These are phyloP conservation scores for Fraxinus angustifolia DNA, from an alignment of 305 asterid species.

Conservation along the genomic window DNA sequence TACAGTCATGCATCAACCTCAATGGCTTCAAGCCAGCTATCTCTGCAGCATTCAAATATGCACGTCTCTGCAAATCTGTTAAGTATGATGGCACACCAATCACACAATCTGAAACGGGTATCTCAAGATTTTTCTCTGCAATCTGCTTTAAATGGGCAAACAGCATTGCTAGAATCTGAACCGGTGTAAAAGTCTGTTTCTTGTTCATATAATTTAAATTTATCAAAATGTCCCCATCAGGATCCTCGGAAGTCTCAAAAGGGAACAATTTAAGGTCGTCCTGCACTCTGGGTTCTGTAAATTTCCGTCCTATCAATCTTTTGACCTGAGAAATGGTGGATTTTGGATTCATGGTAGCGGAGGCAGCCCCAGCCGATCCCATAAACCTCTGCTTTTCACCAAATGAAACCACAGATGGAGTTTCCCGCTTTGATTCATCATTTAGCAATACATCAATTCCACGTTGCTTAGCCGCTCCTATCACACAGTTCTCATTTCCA, in stretches of 20 bases:
- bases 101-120: conserved; percentile 61
- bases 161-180: conserved; percentile 82
- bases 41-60: conserved; percentile 80
- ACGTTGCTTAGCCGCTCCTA: conserved; percentile 74
- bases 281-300: conserved; percentile 58
- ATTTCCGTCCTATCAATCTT: conserved; percentile 74
- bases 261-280: conserved; percentile 68
- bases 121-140: conserved; percentile 69
- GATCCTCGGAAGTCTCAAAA: conserved; percentile 65
- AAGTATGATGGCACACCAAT: conserved; percentile 80
- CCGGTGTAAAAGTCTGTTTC: conserved; percentile 62
- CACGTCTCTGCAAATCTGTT: conserved; percentile 83
- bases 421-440: conserved; percentile 88
- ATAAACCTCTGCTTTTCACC: conserved; percentile 92
- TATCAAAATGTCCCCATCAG: conserved; percentile 75
- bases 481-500: conserved; percentile 92
- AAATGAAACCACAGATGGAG: conserved; percentile 78
- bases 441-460: conserved; percentile 87
- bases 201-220: conserved; percentile 60
- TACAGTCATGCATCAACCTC: conserved; percentile 88
- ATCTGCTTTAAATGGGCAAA: conserved; percentile 73
- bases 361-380: conserved; percentile 89
- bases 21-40: conserved; percentile 79
- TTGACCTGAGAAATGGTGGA: conserved; percentile 89
- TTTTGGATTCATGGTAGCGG: conserved; percentile 82